Base-by-base conservation (phyloP, 2,329 filamentous ascomycete genomes). In the Cordyceps cicadae region DNA sequence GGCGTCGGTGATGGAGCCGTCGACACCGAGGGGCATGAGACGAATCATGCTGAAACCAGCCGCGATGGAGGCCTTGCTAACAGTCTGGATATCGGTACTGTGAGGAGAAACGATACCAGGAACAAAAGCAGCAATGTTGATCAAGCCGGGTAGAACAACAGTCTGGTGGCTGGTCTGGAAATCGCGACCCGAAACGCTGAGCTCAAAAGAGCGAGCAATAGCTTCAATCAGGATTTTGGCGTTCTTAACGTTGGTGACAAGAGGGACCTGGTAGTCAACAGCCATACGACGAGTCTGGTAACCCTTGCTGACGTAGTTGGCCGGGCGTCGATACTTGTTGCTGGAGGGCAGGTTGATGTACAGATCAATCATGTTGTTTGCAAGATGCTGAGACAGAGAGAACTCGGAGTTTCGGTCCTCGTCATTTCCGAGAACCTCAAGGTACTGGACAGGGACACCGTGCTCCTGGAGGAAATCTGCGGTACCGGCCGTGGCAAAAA, bases 271-370 rank as follows among this genome's bases (percentile, higher is more conserved):
- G 77, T 97, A 86, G 76, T 97, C 94, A 48, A 99, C 94, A 41
- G 94, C 94, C 92, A 99, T 97, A 74, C 94, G 87, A 73, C 94
- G 87, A 60, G 94, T 97, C 70, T 90, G 88, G 78, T 99, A 99
- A 63, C 94, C 94, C 78, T 94, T 94, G 76, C 90, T 95, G 88
- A 99, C 95, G 77, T 97, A 99, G 80, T 92, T 99, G 69, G 94
- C 94, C 37, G 94, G 94, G 66, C 94, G 87, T 68, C 94, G 86
- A 82, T 95, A 99, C 74, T 92, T 90, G 80, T 99, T 99, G 84
- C 85, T 96, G 14, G 94, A 97, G n/a, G 94, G 94, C 75, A 99
- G 76, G 76, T 99, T 99, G 86, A 99, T 97, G 79, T 99, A 99
- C 63, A 99, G 79, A 74, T 97, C 93, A 69, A 99, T 99, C 74